A percentile compares a stretch with the other conserved stretches of the same genome.
phyloP scores from a whole-genome alignment of 73 alveolate genomes.

The Paramecium biaurelia region DNA sequence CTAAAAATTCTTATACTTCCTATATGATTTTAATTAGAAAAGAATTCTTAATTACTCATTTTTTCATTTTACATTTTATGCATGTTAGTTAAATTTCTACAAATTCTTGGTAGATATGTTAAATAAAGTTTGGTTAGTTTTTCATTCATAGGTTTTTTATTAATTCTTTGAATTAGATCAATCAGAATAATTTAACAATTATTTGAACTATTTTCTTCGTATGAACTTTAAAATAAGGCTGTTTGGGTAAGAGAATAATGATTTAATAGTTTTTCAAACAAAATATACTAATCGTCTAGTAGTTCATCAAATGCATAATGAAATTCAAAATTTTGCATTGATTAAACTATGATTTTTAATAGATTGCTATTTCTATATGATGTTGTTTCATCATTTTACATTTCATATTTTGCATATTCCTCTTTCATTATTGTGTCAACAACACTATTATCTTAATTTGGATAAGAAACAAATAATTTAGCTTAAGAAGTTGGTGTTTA shows the following conservation, averaged over 20 bases:
- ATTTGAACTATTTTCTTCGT: neutral
- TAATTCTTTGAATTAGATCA: neutral
- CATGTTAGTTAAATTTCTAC: neutral
- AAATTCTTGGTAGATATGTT: neutral
- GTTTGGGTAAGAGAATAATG: neutral
- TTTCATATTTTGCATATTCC: neutral
- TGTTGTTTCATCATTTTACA: neutral
- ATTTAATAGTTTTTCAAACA: neutral
- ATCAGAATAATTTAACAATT: neutral
- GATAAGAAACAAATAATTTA: neutral
- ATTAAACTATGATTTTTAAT: neutral
- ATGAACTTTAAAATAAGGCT: neutral
- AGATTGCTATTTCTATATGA: neutral
- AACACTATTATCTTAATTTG: constrained; percentile 36
- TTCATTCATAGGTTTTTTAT: constrained; percentile 13
- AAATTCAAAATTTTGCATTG: neutral
- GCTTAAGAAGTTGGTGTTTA: constrained; percentile 15
- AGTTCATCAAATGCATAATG: constrained; percentile 21
- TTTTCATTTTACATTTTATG: neutral
- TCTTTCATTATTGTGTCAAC: constrained; percentile 24
- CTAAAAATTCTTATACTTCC: neutral
- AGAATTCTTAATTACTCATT: neutral
- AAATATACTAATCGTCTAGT: neutral
- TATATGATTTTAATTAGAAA: neutral
- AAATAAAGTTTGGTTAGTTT: neutral